These are phyloP conservation scores for Boletus insuetus DNA, from an alignment of 768 basidiomycete genomes.

Conservation along the genomic window DNA sequence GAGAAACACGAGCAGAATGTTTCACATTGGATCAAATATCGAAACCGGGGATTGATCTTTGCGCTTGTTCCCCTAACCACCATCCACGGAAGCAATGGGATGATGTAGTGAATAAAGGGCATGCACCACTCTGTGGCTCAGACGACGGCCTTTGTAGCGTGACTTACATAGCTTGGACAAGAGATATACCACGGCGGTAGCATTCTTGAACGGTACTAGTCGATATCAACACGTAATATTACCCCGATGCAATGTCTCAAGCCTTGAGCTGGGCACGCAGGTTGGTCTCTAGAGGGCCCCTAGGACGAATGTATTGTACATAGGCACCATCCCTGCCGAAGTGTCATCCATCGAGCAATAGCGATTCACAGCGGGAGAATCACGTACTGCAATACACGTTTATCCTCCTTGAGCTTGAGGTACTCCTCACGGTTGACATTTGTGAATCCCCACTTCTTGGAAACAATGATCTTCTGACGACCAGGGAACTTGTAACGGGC, in stretches of 20 bases:
- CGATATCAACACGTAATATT: slow-evolving; percentile 6
- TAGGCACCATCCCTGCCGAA: slow-evolving; percentile 76
- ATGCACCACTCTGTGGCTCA: slow-evolving; percentile 18
- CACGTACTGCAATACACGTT: slow-evolving; percentile 83
- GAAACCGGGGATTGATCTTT: slow-evolving; percentile 44
- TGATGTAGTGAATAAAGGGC: slow-evolving; percentile 77
- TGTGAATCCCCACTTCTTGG: slow-evolving; percentile 99
- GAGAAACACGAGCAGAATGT: slow-evolving; percentile 12
- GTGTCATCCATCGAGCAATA: not conserved
- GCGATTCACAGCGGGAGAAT: not conserved
- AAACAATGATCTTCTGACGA: slow-evolving; percentile 94
- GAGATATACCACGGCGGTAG: slow-evolving; percentile 17
- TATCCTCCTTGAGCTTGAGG: slow-evolving; percentile 82
- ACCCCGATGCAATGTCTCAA: slow-evolving; percentile 32
- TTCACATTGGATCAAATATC: slow-evolving; percentile 18
- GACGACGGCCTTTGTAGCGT: not conserved
- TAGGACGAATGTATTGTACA: slow-evolving; percentile 88
- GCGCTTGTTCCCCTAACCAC: slow-evolving; percentile 85
- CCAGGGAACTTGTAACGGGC: slow-evolving; percentile 99
- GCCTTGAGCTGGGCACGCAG: slow-evolving; percentile 80
- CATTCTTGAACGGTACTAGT: slow-evolving; percentile 19
- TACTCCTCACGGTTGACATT: slow-evolving; percentile 90
- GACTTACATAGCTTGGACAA: slow-evolving; percentile 5
- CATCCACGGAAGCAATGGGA: slow-evolving; percentile 46
- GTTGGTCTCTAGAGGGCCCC: slow-evolving; percentile 83